phyloP scores from a whole-genome alignment of 2,329 filamentous ascomycete genomes.

The Exophiala aquamarina region DNA sequence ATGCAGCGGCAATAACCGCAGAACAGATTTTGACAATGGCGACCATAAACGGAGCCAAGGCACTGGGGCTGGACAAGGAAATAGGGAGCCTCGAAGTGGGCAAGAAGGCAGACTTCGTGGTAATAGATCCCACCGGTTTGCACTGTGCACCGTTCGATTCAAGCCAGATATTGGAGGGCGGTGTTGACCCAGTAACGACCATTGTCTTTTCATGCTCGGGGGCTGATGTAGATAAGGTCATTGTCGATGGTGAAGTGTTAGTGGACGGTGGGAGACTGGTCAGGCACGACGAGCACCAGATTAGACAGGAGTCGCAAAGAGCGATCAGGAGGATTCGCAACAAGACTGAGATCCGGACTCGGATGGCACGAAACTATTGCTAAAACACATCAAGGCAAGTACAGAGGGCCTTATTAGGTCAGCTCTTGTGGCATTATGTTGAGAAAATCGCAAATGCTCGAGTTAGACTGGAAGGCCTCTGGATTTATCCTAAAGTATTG shows the following conservation, averaged over 20 bases:
- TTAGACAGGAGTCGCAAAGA: constrained; percentile 39
- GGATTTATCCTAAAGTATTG: too few relatives aligned
- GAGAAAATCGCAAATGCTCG: too few relatives aligned
- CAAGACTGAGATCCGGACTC: neutral
- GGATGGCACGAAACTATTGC: constrained; percentile 5
- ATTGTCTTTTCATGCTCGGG: constrained; percentile 47
- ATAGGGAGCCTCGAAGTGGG: constrained; percentile 42
- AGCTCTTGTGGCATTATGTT: too few relatives aligned
- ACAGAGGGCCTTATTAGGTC: too few relatives aligned
- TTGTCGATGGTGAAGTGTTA: constrained; percentile 44
- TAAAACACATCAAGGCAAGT: too few relatives aligned
- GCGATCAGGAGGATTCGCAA: constrained; percentile 14
- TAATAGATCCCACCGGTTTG: constrained; percentile 33
- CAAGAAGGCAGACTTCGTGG: constrained; percentile 44
- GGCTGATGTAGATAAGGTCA: constrained; percentile 45
- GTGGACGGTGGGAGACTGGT: constrained; percentile 38
- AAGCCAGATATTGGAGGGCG: constrained; percentile 31
- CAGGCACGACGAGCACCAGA: constrained; percentile 42
- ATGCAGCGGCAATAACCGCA: constrained; percentile 46
- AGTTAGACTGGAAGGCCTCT: too few relatives aligned
- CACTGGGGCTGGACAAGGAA: constrained; percentile 43
- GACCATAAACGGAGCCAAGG: constrained; percentile 51
- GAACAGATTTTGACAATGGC: constrained; percentile 52
- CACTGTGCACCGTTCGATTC: constrained; percentile 42
- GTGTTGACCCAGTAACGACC: constrained; percentile 40